Evolutionary conservation across 1,284 basidiomycete species (phyloP).

Genomic region (Prillingera fragicola): DNA sequence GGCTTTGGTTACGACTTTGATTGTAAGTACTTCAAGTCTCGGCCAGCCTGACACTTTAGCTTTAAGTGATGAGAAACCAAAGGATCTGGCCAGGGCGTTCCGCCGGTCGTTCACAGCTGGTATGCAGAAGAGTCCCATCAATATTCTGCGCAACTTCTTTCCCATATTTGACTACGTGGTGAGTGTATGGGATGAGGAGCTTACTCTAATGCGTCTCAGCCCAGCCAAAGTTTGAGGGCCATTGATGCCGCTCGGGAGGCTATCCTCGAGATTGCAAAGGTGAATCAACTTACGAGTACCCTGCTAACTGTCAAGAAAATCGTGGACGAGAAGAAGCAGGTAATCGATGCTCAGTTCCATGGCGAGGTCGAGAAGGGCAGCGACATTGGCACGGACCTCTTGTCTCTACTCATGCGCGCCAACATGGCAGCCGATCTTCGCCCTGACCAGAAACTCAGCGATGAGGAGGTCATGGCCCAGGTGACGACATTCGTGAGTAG

Average conservation of each 20-base stretch:
- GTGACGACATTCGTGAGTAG: conserved; percentile 66
- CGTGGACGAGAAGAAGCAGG: conserved; percentile 53
- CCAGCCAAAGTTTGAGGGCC: background rate
- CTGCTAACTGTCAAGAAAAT: conserved; percentile 42
- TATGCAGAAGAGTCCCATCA: background rate
- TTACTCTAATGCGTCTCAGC: conserved; percentile 2
- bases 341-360: conserved; percentile 24
- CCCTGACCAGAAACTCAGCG: conserved; percentile 56
- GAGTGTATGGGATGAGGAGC: too few species aligned
- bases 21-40: too few species aligned
- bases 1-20: conserved; percentile 59
- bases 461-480: conserved; percentile 64
- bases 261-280: too few species aligned
- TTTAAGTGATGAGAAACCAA: conserved; percentile 21
- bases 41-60: too few species aligned
- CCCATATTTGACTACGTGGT: too few species aligned
- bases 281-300: background rate
- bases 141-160: background rate
- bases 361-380: conserved; percentile 42
- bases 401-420: conserved; percentile 57
- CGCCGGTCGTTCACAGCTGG: conserved; percentile 3
- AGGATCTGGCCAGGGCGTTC: conserved; percentile 38
- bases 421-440: conserved; percentile 56
- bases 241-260: too few species aligned
- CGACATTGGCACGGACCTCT: conserved; percentile 51